Base-by-base conservation (phyloP, 495 filamentous ascomycete species). In the Immersiella caudata region DNA sequence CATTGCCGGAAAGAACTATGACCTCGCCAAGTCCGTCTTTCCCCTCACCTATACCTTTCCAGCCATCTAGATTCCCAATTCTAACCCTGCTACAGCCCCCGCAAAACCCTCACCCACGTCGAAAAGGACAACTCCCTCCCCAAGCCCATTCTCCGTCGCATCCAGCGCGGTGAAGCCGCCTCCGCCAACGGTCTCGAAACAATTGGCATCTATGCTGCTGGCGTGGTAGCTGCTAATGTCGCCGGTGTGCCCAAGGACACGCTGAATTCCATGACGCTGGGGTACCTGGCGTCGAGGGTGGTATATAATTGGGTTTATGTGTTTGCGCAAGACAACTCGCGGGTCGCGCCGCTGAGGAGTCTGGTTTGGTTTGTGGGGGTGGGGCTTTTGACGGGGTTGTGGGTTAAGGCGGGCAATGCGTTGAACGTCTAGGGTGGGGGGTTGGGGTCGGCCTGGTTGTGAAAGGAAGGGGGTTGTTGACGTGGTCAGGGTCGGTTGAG, bases 251-350 rank as follows among this genome's bases (percentile, higher is more conserved):
- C 71, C 26, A 54, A 68, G 6, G 60, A 22, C 0, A 74, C 65
- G 52, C 60, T 85, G 40, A 86, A 86, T 70, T 26, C 51, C 24
- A 70, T 85, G 8, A 71, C 78, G 35, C 54, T 81, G 8, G 71
- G 68, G 9, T 85, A 86, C 65, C 27, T 85, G 18, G 70, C 63
- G 18, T 78, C 72, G 58, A 77, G 84, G 20, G 50, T 78, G 25
- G 68, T 77, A 22, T 86, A 83, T 74, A 82, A 80, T 66, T 76
- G 72, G 51, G 66, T 81, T 40, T 86, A 86, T 61, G 74, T 85
- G 55, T 70, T 71, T 40, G 72, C 79, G 54, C 76, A 80, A 70
- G 74, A 78, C 49, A 78, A 80, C 59, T 56, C 73, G 40, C 69
- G 66, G 33, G 7, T 80, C 18, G 75, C 76, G 22, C 68, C 64